phyloP scores from a whole-genome alignment of 202 grass and related monocot species.

The Carex arenaria region DNA sequence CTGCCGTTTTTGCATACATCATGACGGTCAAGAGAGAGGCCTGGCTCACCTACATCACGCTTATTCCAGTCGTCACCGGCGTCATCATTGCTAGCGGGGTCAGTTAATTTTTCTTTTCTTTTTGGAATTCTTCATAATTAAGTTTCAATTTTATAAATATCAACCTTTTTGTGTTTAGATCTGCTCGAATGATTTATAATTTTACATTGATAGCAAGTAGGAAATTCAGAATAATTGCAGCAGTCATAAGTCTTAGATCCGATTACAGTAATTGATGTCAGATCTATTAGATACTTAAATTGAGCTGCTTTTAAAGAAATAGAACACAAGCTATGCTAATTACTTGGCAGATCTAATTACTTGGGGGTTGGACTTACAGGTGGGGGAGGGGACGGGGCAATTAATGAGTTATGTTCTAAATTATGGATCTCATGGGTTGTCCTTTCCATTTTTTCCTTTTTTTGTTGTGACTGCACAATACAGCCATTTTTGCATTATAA shows the following conservation, averaged over 20 bases:
- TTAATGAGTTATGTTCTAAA: neutral
- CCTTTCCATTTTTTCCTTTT: neutral
- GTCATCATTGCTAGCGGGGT: constrained; percentile 72
- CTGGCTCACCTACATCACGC: constrained; percentile 52
- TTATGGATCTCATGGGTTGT: neutral
- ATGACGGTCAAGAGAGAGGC: constrained; percentile 55
- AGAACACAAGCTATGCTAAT: neutral
- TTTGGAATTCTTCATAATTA: neutral
- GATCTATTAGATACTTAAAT: constrained; percentile 1
- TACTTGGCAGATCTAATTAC: neutral
- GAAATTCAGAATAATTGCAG: neutral
- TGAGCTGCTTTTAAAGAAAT: neutral
- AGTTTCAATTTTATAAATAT: neutral
- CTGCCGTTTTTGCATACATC: constrained; percentile 60
- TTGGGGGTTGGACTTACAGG: neutral
- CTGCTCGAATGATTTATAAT: neutral
- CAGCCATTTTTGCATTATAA: neutral
- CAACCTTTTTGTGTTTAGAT: constrained; percentile 1
- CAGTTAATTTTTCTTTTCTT: constrained; percentile 9
- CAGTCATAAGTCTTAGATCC: constrained; percentile 1
- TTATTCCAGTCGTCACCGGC: constrained; percentile 63
- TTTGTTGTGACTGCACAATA: neutral
- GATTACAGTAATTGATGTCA: neutral
- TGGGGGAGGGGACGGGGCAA: neutral
- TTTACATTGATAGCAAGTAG: neutral